These are phyloP conservation scores for Davidsoniella virescens DNA, from an alignment of 2,329 filamentous ascomycete genomes.

Conservation along the genomic window DNA sequence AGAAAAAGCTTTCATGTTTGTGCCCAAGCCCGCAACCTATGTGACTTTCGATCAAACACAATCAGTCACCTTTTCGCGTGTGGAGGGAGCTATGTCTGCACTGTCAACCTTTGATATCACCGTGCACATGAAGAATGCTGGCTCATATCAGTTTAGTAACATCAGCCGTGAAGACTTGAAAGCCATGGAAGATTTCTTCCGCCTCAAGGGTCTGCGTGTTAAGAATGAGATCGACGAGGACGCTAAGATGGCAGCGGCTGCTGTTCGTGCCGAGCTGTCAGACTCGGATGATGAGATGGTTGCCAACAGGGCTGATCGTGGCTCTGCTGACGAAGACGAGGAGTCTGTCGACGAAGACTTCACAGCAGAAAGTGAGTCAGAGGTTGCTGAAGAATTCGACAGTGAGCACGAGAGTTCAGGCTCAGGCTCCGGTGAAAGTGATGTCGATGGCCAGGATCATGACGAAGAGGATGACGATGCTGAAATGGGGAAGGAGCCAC, in stretches of 20 bases:
- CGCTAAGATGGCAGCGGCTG: conserved; percentile 61
- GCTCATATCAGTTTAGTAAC: conserved; percentile 94
- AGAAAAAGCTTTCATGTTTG: conserved; percentile 98
- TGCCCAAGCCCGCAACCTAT: conserved; percentile 94
- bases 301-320: conserved; percentile 41
- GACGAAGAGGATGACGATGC: conserved; percentile 28
- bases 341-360: conserved; percentile 96
- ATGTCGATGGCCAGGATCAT: conserved; percentile 29
- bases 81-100: conserved; percentile 83
- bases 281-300: conserved; percentile 73
- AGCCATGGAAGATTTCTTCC: conserved; percentile 94
- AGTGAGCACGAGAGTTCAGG: conserved; percentile 78
- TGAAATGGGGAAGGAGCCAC: conserved; percentile 27
- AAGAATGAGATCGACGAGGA: conserved; percentile 99
- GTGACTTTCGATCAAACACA: conserved; percentile 88
- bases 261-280: conserved; percentile 66
- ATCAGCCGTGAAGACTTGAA: conserved; percentile 97
- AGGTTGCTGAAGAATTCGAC: conserved; percentile 93
- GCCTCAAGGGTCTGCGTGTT: conserved; percentile 80
- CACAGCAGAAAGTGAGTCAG: conserved; percentile 76
- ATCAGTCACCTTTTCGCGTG: conserved; percentile 86
- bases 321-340: conserved; percentile 88
- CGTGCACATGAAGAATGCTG: conserved; percentile 68
- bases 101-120: conserved; percentile 96
- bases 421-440: conserved; percentile 40